Percentiles rank a stretch among this genome's conserved stretches.
phyloP scores from a whole-genome alignment of 768 basidiomycete genomes.

The Boletus subparvulus region DNA sequence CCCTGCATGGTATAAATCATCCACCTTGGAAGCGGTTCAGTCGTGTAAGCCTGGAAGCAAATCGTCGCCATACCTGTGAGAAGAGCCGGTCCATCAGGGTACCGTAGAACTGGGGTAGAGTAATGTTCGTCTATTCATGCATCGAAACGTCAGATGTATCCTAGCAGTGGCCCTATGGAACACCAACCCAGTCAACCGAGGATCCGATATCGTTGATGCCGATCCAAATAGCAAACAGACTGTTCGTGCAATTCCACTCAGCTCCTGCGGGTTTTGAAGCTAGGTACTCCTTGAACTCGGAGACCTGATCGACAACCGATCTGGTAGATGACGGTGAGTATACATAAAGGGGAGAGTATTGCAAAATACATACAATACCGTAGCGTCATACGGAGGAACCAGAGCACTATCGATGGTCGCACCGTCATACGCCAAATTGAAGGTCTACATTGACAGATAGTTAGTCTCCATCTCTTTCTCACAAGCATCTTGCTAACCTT shows the following conservation, averaged over 20 bases:
- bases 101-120: conserved; percentile 23
- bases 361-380: conserved; percentile 46
- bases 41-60: not conserved
- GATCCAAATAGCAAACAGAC: conserved; percentile 66
- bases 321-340: conserved; percentile 6
- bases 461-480: not conserved
- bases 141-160: not conserved
- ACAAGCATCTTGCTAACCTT: conserved; percentile 34
- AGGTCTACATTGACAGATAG: conserved; percentile 40
- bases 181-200: conserved; percentile 18
- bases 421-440: conserved; percentile 66
- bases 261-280: conserved; percentile 49
- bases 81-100: conserved; percentile 26
- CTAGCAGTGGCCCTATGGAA: not conserved
- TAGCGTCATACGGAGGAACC: conserved; percentile 52
- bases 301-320: conserved; percentile 53
- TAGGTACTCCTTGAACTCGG: conserved; percentile 49
- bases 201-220: conserved; percentile 63
- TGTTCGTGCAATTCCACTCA: conserved; percentile 56
- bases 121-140: conserved; percentile 23
- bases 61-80: conserved; percentile 21
- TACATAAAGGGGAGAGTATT: not conserved
- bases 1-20: conserved; percentile 35
- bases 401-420: conserved; percentile 62
- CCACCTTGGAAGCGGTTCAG: conserved; percentile 11